Conservation (phyloP, 805 yeast species). For the Ogataea thermomethanolica region DNA sequence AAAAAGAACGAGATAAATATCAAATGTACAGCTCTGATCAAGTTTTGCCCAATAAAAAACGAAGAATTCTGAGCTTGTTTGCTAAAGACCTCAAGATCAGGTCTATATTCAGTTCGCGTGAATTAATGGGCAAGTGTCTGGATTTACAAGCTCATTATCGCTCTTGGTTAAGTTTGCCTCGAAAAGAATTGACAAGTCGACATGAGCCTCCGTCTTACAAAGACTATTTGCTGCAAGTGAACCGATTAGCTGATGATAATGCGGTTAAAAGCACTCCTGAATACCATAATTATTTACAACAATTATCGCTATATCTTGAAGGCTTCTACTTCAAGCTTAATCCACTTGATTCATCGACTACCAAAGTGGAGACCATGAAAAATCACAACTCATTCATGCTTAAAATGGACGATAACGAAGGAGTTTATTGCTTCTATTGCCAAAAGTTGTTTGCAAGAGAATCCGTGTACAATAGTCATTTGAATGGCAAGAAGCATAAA, state of each 20-base stretch:
- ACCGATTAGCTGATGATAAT: slow-evolving; percentile 18
- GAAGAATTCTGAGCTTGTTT: slow-evolving; percentile 45
- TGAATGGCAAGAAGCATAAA: slow-evolving; percentile 70
- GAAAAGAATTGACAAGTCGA: slow-evolving; percentile 7
- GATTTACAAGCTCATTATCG: slow-evolving; percentile 55
- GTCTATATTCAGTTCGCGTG: slow-evolving; percentile 52
- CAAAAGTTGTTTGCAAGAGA: slow-evolving; percentile 57
- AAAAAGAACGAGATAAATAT: slow-evolving; percentile 27
- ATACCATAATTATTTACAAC: slow-evolving; percentile 44
- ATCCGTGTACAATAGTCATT: slow-evolving; percentile 66
- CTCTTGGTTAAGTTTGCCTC: slow-evolving; percentile 47
- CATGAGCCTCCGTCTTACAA: slow-evolving; percentile 20
- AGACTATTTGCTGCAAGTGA: slow-evolving; percentile 13
- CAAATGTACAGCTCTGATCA: slow-evolving; percentile 29
- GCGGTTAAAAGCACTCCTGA: slow-evolving; percentile 29
- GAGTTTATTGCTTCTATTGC: slow-evolving; percentile 60
- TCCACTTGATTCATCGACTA: slow-evolving; percentile 31
- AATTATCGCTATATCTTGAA: slow-evolving; percentile 48
- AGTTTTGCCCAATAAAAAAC: slow-evolving; percentile 26
- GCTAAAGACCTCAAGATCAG: slow-evolving; percentile 49
- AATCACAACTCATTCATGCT: slow-evolving; percentile 9
- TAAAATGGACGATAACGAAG: slow-evolving; percentile 19
- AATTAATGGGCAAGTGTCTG: slow-evolving; percentile 59
- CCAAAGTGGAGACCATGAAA: slow-evolving; percentile 25
- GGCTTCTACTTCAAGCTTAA: slow-evolving; percentile 44